Evolutionary conservation across 352 stramenopile species (phyloP), one percentile per base, ranked within the genome.

Genomic region (Phytophthora brassicae): DNA sequence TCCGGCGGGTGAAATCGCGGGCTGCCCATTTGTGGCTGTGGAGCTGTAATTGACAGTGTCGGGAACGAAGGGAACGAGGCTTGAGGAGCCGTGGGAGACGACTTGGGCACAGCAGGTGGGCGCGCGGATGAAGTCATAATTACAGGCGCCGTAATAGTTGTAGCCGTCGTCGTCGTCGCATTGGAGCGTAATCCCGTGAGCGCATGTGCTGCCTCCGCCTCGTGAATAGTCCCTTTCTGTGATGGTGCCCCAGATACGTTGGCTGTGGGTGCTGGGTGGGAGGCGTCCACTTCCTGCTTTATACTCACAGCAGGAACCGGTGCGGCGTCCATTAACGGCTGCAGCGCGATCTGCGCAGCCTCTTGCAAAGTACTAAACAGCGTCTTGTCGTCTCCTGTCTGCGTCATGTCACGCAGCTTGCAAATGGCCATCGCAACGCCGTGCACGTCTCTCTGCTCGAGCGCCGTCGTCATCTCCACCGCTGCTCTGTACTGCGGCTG

Each of bases 161-260:
- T 28, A 2, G 72, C 59, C 22, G 60, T 51, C 9, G 28, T 20
- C 17, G 44, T 47, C 17, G 65, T 56, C 16, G 56, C 56, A 48
- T 49, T 64, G 12, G 56, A 68, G n/a, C 83, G 81, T 16, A 92
- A 61, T 20, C 83, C 83, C 28, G 83, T 92, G 33, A 92, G 77
- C 50, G 83, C 83, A 56, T 92, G 81, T 4, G 83, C 83, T 4
- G 83, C 83, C 24, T 81, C 79, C 29, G 76, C 75, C 53, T 92
- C 83, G 60, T 90, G 81, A n/a, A 53, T 62, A 12, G 58, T 65
- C 12, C 35, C 65, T 1, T 72, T 74, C 20, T 73, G 64, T 13
- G 52, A 45, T 20, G 42, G 31, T 14, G 29, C n/a, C 11, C 22
- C 31, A 20, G 35, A 42, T 4, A 57, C 53, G 51, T 29, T 19